Conservation (phyloP, 2,329 filamentous ascomycete species). For the Pseudogymnoascus sp. region DNA sequence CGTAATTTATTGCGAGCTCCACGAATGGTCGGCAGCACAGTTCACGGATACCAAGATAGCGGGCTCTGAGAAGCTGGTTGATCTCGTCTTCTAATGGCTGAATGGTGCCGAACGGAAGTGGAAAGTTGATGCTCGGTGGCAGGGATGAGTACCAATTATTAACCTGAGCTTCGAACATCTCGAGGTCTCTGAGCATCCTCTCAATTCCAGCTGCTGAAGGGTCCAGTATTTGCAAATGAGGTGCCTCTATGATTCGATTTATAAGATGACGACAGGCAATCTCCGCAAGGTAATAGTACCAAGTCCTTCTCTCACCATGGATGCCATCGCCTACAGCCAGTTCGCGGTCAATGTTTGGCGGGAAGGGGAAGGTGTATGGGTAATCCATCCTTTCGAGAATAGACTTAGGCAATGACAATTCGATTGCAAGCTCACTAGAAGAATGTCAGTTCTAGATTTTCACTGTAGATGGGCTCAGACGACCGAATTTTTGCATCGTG, state of each 20-base stretch:
- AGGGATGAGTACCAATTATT: neutral
- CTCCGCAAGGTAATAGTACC: neutral
- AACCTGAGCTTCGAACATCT: neutral
- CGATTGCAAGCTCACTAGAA: neutral
- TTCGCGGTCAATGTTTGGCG: neutral
- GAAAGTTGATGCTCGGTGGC: neutral
- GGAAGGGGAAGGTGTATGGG: neutral
- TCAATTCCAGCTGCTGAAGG: neutral
- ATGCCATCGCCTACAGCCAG: neutral
- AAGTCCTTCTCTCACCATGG: neutral
- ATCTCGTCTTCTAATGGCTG: neutral
- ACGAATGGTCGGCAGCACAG: neutral
- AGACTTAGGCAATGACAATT: neutral
- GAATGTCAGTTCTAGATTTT: neutral
- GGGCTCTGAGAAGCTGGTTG: neutral
- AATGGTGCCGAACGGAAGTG: neutral
- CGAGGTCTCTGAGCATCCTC: neutral
- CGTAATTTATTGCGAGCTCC: neutral
- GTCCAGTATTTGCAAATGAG: neutral
- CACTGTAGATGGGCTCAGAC: neutral
- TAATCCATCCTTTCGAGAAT: neutral
- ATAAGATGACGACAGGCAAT: neutral
- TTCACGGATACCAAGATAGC: neutral
- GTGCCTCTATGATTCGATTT: neutral
- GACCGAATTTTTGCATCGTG: neutral